Base-by-base conservation (phyloP, 257 asterid species). In the Nicotiana otophora region DNA sequence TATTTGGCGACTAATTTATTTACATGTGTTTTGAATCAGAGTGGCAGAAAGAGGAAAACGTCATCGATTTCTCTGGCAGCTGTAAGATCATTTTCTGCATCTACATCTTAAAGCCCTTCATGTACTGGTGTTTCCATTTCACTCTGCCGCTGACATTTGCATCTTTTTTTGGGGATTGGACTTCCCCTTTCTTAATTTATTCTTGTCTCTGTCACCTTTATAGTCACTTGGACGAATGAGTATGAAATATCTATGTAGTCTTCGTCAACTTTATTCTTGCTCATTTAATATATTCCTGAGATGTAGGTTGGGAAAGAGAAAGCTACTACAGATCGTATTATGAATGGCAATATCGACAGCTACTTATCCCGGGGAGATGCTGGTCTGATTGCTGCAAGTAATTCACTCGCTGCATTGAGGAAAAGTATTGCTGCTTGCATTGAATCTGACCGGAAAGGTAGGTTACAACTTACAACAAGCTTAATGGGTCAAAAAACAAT, bases 381-480 rank as follows among this genome's bases (percentile, higher is more conserved):
- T 42, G 51, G 51, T 42, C 12, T 42, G 51, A 42, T 42, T 53
- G 19, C 16, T 53, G 58, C 58, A 53, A 53, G 58, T 53, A 14
- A 42, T 42, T 42, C 51, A 42, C 51, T 53, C 19, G 16, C 16
- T 53, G 58, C 58, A 3, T 53, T 12, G 16, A 14, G 7, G 58
- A 53, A 53, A 53, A 15, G 5, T 51, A 15, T 26, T 75, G 46
- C 64, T 51, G 63, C 46, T 0, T 23, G 15, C 63, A 28, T 42
- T 28, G 46, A 7, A 75, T 39, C 42, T 75, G 80, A 75, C 53
- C 1, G 10, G 46, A 60, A 68, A 86, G 91, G 92, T 79, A 64
- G 83, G 90, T 84, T 74, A 63, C 69, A 39, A 64, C 63, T 84
- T 74, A 63, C 69, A 39, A 64, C 63, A 70, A 26, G 36, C 36